Conservation (phyloP, 306 rosid genomes). For the Pyrus bretschneideri region DNA sequence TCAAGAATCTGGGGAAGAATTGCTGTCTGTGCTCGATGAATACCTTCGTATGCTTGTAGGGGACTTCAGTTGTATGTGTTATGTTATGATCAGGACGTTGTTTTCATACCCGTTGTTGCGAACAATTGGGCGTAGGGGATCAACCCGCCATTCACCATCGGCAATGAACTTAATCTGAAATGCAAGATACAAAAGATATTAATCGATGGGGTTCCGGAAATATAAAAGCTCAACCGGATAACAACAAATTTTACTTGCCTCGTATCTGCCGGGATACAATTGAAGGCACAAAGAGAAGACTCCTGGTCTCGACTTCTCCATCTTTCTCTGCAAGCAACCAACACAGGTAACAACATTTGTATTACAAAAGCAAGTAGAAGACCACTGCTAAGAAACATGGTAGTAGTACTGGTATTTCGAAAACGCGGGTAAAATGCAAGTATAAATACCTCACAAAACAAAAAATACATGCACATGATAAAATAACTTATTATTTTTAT, state of each 20-base stretch:
- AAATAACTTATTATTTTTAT: no score
- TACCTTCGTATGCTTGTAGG: neutral
- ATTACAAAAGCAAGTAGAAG: neutral
- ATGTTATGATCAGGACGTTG: conserved; percentile 52
- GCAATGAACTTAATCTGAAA: conserved; percentile 86
- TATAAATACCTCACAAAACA: no score
- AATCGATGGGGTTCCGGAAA: neutral
- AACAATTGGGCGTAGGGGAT: conserved; percentile 72
- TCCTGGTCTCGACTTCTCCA: conserved; percentile 63
- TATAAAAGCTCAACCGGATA: neutral
- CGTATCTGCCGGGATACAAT: conserved; percentile 90
- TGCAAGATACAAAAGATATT: neutral
- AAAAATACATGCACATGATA: no score
- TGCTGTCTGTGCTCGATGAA: neutral
- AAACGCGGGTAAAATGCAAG: neutral
- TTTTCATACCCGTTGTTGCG: conserved; percentile 47
- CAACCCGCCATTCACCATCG: conserved; percentile 85
- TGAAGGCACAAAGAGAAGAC: conserved; percentile 57
- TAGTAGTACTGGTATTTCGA: neutral
- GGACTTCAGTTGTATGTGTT: conserved; percentile 3
- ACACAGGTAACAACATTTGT: neutral
- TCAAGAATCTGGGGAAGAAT: neutral
- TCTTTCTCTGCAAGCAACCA: conserved; percentile 58
- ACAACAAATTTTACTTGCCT: conserved; percentile 38
- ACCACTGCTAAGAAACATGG: neutral